Base-by-base conservation (phyloP, 352 stramenopile genomes). In the Phytopythium kandeliae region DNA sequence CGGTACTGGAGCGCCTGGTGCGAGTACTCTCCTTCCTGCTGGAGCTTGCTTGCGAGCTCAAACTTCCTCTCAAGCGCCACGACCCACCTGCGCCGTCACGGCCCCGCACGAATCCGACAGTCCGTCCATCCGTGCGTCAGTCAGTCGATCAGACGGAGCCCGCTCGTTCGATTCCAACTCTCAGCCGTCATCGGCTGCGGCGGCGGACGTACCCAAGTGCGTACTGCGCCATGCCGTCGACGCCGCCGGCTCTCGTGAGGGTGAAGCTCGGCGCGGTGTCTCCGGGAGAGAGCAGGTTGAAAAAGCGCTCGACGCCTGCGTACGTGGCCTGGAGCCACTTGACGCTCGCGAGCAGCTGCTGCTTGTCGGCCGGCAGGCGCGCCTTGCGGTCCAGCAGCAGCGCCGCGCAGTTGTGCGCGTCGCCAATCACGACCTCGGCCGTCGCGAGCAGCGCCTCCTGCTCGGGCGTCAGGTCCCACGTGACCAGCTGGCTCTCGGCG, bases 191-290 rank as follows among this genome's bases (percentile, higher is more conserved):
- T n/a, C n/a, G n/a, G n/a, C n/a, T n/a, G n/a, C n/a, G n/a, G n/a
- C n/a, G n/a, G 15, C 13, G 36, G 21, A 65, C 61, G 17, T 57
- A 79, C 57, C 78, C 78, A 47, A 86, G 69, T 6, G 84, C 78
- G 43, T 83, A 89, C 54, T 89, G 75, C 13, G 78, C 75, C 60
- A 89, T 76, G 35, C 70, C 73, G 8, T 85, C 45, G 58, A 86
- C 69, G 7, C 78, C 78, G 12, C 78, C 75, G 4, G 75, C 78
- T 30, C 78, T 74, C 11, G 78, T 86, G 19, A 86, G 38, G 17
- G 37, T n/a, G 48, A 89, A 89, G 11, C 25, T 42, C 35, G 52
- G 57, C 19, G 43, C 13, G 8, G 64, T 10, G 7, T 44, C 19
- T 1, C 24, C 43, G 7, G 38, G 6, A 24, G 56, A 10, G 9